Evolutionary conservation across 1,284 basidiomycete species (phyloP).

Genomic region (Boletellus deceptivus): DNA sequence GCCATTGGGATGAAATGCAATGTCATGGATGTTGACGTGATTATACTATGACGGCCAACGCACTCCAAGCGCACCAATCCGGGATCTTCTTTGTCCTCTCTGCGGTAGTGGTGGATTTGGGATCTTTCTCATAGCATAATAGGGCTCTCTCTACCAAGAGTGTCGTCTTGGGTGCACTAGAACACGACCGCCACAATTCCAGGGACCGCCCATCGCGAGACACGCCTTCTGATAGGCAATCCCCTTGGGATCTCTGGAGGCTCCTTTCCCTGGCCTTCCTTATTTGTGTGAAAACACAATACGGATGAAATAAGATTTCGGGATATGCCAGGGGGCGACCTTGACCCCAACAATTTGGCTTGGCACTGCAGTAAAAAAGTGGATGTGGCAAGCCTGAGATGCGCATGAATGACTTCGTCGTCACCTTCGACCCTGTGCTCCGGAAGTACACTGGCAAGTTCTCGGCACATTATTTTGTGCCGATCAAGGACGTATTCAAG

Average conservation of each 20-base stretch:
- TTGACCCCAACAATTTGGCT: constrained; percentile 17
- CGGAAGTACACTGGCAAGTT: constrained; percentile 30
- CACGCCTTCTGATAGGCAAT: constrained; percentile 25
- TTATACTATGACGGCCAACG: neutral
- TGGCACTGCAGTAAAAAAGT: constrained; percentile 24
- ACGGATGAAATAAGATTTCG: constrained; percentile 32
- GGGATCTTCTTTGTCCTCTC: constrained; percentile 26
- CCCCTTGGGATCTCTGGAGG: constrained; percentile 20
- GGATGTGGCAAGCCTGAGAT: constrained; percentile 31
- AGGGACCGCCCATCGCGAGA: constrained; percentile 30
- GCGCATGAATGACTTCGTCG: constrained; percentile 20
- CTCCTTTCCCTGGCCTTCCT: constrained; percentile 3
- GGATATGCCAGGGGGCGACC: constrained; percentile 23
- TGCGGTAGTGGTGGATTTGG: constrained; percentile 21
- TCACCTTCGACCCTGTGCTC: constrained; percentile 16
- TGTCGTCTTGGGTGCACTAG: constrained; percentile 22
- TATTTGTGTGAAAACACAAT: constrained; percentile 26
- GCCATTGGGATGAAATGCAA: constrained; percentile 17
- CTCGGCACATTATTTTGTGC: constrained; percentile 26
- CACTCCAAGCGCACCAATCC: constrained; percentile 23
- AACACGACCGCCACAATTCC: constrained; percentile 31
- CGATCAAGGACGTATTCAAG: constrained; percentile 21
- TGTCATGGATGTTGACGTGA: constrained; percentile 20
- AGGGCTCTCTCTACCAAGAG: constrained; percentile 19
- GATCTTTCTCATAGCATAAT: constrained; percentile 24